Evolutionary conservation across 2,329 filamentous ascomycete genomes (phyloP).

Genomic region (Endoconidiophora laricicola): DNA sequence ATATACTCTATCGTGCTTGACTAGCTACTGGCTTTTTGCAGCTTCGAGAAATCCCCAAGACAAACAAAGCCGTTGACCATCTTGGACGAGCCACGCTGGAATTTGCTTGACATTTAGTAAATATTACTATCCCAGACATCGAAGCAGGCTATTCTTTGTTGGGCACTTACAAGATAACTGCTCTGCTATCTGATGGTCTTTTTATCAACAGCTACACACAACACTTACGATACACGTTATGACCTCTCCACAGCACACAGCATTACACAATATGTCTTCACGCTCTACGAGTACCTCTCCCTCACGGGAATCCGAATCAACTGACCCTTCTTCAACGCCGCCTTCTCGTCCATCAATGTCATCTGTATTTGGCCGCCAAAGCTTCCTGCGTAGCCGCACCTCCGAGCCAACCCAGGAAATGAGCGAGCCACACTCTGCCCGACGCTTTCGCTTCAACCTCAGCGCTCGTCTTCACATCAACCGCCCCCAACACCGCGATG

Average conservation of each 20-base stretch:
- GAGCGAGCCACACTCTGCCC: slow-evolving; percentile 4
- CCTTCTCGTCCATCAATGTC: background rate
- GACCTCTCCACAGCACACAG: background rate
- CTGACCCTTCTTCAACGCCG: background rate
- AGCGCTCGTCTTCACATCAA: background rate
- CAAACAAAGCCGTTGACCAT: background rate
- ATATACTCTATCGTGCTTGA: no score
- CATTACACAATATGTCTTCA: background rate
- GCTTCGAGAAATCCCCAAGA: no score
- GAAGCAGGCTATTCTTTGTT: background rate
- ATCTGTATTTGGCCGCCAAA: slow-evolving; percentile 6
- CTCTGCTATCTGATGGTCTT: background rate
- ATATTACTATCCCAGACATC: background rate
- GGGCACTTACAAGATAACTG: background rate
- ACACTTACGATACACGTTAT: background rate
- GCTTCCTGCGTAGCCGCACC: slow-evolving; percentile 4
- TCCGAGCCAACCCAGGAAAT: background rate
- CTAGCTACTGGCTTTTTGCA: no score
- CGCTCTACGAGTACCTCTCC: background rate
- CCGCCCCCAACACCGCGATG: background rate
- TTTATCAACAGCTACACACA: background rate
- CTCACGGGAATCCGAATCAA: no score
- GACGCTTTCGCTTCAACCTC: background rate
- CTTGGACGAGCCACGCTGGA: background rate
- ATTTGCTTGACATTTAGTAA: background rate